phyloP scores from a whole-genome alignment of 352 stramenopile genomes.

The Vaucheria bursata region DNA sequence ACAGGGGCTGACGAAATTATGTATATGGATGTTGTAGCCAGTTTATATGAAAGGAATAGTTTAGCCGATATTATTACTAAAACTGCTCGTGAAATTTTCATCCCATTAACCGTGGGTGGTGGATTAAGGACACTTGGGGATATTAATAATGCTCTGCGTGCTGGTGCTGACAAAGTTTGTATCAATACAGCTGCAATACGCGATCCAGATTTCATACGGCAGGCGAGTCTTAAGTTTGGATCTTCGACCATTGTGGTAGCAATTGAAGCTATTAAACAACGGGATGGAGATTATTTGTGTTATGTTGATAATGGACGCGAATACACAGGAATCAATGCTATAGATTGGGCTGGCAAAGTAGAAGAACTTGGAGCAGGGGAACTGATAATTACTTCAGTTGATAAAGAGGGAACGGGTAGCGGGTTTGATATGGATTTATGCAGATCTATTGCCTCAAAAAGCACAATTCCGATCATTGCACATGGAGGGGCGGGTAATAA shows the following conservation, averaged over 20 bases:
- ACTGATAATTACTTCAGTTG: slow-evolving; percentile 95
- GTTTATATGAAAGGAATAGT: no score
- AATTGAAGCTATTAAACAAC: slow-evolving; percentile 51
- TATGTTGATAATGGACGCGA: slow-evolving; percentile 90
- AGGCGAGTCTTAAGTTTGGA: no score
- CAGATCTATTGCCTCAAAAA: slow-evolving; percentile 70
- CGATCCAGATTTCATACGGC: slow-evolving; percentile 87
- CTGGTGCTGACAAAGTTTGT: slow-evolving; percentile 94
- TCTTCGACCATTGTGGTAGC: no score
- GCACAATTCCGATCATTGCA: slow-evolving; percentile 92
- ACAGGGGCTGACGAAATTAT: no score
- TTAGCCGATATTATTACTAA: slow-evolving; percentile 88
- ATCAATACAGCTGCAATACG: slow-evolving; percentile 92
- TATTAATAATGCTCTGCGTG: no score
- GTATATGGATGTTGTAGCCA: no score
- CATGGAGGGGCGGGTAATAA: slow-evolving; percentile 91
- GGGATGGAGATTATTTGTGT: slow-evolving; percentile 66
- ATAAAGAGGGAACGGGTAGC: slow-evolving; percentile 90
- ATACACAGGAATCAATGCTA: slow-evolving; percentile 68
- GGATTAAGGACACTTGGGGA: slow-evolving; percentile 93
- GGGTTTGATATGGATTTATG: slow-evolving; percentile 71
- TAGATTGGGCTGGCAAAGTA: slow-evolving; percentile 52
- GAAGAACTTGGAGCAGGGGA: slow-evolving; percentile 86
- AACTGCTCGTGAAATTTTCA: slow-evolving; percentile 88
- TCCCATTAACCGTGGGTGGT: slow-evolving; percentile 92